Conservation (phyloP, 306 rosid species). For the Trichosanthes truncata region DNA sequence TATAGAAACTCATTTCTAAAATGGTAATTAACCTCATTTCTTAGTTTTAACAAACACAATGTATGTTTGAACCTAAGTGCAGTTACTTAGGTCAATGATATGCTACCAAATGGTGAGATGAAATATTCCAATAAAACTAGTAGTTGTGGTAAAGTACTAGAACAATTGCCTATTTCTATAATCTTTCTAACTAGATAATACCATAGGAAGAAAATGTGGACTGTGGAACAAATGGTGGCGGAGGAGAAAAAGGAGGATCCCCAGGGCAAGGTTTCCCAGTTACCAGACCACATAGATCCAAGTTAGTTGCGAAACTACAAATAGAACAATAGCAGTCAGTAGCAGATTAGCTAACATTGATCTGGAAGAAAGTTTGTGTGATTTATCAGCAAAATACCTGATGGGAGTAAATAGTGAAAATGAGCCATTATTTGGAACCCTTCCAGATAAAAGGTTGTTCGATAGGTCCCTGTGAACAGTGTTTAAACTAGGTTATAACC, state of each 20-base stretch:
- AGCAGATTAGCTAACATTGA: not conserved
- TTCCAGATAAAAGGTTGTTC: constrained; percentile 9
- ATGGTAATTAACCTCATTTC: not conserved
- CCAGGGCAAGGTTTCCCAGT: constrained; percentile 20
- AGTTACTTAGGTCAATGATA: not conserved
- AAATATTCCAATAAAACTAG: not conserved
- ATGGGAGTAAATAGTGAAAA: constrained; percentile 17
- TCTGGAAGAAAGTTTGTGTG: not conserved
- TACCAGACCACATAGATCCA: constrained; percentile 15
- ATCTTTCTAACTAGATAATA: constrained; percentile 2
- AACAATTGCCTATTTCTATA: not conserved
- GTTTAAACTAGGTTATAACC: not conserved
- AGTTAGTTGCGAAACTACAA: constrained; percentile 11
- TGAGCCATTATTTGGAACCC: constrained; percentile 20
- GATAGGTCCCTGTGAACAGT: constrained; percentile 9
- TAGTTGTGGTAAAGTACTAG: not conserved
- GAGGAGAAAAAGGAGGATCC: constrained; percentile 17
- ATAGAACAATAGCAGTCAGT: not conserved
- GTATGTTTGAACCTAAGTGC: not conserved
- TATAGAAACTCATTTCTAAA: not conserved
- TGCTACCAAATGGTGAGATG: not conserved
- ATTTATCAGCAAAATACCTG: constrained; percentile 7
- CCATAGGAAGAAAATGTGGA: constrained; percentile 10
- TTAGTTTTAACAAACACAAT: not conserved
- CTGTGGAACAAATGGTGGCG: constrained; percentile 15